phyloP scores from a whole-genome alignment of 1,284 basidiomycete genomes.

The Violaceomyces palustris region DNA sequence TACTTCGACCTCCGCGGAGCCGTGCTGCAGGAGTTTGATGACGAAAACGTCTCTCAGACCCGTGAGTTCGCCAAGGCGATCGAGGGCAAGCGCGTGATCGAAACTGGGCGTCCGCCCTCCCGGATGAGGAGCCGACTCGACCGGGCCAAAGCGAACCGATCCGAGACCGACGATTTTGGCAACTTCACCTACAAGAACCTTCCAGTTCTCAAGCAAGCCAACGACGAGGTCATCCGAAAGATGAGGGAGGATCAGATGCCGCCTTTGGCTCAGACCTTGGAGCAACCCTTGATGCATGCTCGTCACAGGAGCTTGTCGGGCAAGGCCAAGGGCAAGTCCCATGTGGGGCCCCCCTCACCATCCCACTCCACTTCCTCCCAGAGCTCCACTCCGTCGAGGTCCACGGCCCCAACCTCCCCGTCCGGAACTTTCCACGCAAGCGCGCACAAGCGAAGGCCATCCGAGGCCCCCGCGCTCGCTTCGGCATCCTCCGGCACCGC shows the following conservation, averaged over 20 bases:
- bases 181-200: conserved; percentile 98
- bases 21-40: conserved; percentile 79
- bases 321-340: conserved; percentile 24
- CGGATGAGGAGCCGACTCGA: conserved; percentile 21
- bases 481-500: neutral
- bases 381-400: conserved; percentile 78
- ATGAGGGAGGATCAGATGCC: conserved; percentile 58
- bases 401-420: conserved; percentile 66
- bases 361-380: conserved; percentile 88
- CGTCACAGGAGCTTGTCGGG: conserved; percentile 42
- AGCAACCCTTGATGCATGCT: conserved; percentile 27
- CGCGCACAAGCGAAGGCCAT: conserved; percentile 24
- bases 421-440: conserved; percentile 57
- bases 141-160: conserved; percentile 11
- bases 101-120: conserved; percentile 53
- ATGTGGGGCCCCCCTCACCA: conserved; percentile 61
- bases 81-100: conserved; percentile 31
- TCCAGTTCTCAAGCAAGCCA: conserved; percentile 92
- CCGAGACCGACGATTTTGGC: conserved; percentile 77
- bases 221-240: conserved; percentile 96
- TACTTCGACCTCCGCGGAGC: conserved; percentile 97
- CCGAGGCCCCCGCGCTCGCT: conserved; percentile 13
- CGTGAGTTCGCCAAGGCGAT: conserved; percentile 33
- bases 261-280: conserved; percentile 33
- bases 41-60: conserved; percentile 58